Percentiles rank a stretch among this genome's conserved stretches.
Evolutionary conservation across 495 filamentous ascomycete genomes (phyloP).

Genomic region (Podospora pseudocomata): DNA sequence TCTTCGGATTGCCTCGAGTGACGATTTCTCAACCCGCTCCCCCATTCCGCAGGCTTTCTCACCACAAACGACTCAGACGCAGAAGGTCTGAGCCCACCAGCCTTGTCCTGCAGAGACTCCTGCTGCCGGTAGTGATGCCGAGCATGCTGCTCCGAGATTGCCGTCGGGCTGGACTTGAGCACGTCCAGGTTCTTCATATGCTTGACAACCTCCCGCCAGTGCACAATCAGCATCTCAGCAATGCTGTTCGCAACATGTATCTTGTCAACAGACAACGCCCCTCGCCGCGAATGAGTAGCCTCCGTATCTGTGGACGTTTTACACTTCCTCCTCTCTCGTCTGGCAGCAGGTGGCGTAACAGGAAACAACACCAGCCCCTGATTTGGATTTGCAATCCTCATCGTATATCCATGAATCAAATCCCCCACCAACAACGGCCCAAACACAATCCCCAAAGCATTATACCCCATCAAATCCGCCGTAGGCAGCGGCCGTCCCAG

Average conservation of each 20-base stretch:
- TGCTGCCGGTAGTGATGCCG: not conserved
- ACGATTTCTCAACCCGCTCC: not conserved
- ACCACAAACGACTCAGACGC: constrained; percentile 25
- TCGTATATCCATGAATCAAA: constrained; percentile 44
- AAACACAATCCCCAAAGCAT: constrained; percentile 60
- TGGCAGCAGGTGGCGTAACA: constrained; percentile 33
- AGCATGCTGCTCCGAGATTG: constrained; percentile 3
- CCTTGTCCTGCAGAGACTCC: not conserved
- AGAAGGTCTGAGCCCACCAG: constrained; percentile 23
- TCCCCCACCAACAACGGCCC: constrained; percentile 61
- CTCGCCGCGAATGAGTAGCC: constrained; percentile 10
- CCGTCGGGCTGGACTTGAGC: constrained; percentile 17
- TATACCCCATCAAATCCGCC: constrained; percentile 57
- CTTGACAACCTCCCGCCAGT: constrained; percentile 57
- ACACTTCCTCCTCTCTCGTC: constrained; percentile 36
- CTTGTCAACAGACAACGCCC: constrained; percentile 38
- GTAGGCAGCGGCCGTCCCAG: constrained; percentile 46
- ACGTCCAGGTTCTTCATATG: constrained; percentile 46
- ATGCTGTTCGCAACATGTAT: constrained; percentile 52
- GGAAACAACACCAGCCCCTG: constrained; percentile 39
- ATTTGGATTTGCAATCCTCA: constrained; percentile 35
- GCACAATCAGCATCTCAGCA: constrained; percentile 55
- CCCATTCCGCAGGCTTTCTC: constrained; percentile 23
- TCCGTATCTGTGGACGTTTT: constrained; percentile 10
- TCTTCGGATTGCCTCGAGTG: not conserved